Evolutionary conservation across 2,329 filamentous ascomycete genomes (phyloP), one percentile per base, ranked within the genome.

Genomic region (Fusarium sp.): DNA sequence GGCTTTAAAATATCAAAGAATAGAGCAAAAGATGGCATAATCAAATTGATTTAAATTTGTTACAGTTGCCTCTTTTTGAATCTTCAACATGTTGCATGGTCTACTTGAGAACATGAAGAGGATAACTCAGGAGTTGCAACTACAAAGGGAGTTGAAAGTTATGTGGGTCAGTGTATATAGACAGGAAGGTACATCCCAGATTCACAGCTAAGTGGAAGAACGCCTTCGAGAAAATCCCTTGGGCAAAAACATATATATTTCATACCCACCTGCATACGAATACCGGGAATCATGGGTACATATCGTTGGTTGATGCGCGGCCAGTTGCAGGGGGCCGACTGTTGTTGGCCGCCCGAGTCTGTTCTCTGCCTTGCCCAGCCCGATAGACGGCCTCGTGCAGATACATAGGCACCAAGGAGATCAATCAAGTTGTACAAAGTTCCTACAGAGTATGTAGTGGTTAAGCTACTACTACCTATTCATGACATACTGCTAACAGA

Each of bases 321-420:
- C 44, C 31, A 53, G 52, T 44, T 52, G 62, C 55, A 46, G 43
- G 30, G 50, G 54, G 42, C 50, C 62, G 48, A 18, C 56, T 62
- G 62, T 25, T 48, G 57, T 51, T 67, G 41, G 50, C 34, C 50
- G 34, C 39, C 19, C 34, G 42, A 31, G 25, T 25, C 18, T 23
- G 37, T 11, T 43, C 13, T 25, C 41, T 43, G 41, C 41, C 21
- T 43, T 23, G 16, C 21, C 48, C 12, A 37, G 46, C 49, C 21
- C 21, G 23, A 21, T 23, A 19, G 50, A 62, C 58, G 62, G 62
- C 52, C 21, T 60, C 53, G 7, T 51, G 39, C 48, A 66, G 39
- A 30, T 26, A 31, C 19, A 26, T 37, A 30, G 46, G 26, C 44
- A 10, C 41, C 50, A 37, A 37, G 18, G 10, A 11, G 7, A n/a